Conservation (phyloP, 805 yeast genomes). For the Yarrowia sp. region DNA sequence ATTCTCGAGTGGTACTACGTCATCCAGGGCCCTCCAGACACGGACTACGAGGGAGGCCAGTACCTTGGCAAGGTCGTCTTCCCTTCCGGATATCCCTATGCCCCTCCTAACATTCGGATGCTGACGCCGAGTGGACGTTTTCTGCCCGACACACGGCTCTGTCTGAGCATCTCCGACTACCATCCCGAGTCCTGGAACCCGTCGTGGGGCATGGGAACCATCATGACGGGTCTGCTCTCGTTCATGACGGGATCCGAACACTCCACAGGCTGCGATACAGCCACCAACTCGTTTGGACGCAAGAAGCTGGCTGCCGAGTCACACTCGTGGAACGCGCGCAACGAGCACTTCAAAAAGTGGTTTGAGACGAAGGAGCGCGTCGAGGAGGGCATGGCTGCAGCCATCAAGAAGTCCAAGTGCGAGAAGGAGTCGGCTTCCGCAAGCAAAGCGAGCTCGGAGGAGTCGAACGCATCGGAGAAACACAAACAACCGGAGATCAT, state of each 20-base stretch:
- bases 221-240: slow-evolving; percentile 79
- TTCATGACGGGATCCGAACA: slow-evolving; percentile 87
- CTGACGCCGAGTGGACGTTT: slow-evolving; percentile 69
- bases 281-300: slow-evolving; percentile 60
- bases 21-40: slow-evolving; percentile 88
- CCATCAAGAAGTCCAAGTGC: not conserved
- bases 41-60: slow-evolving; percentile 83
- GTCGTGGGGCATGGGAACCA: slow-evolving; percentile 90
- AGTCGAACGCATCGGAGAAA: not conserved
- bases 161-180: slow-evolving; percentile 90
- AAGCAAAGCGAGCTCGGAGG: no score
- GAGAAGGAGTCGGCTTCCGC: not conserved
- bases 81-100: slow-evolving; percentile 83
- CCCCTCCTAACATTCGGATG: slow-evolving; percentile 84
- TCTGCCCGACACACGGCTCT: slow-evolving; percentile 72
- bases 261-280: slow-evolving; percentile 65
- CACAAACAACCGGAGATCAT: not conserved
- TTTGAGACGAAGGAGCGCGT: not conserved
- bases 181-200: slow-evolving; percentile 97
- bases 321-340: slow-evolving; percentile 53
- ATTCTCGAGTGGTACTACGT: slow-evolving; percentile 92
- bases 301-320: slow-evolving; percentile 57
- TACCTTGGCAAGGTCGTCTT: slow-evolving; percentile 84
- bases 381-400: not conserved
- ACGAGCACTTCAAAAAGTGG: not conserved